phyloP scores from a whole-genome alignment of 2,329 filamentous ascomycete species.

The Dactylonectria estremocensis region DNA sequence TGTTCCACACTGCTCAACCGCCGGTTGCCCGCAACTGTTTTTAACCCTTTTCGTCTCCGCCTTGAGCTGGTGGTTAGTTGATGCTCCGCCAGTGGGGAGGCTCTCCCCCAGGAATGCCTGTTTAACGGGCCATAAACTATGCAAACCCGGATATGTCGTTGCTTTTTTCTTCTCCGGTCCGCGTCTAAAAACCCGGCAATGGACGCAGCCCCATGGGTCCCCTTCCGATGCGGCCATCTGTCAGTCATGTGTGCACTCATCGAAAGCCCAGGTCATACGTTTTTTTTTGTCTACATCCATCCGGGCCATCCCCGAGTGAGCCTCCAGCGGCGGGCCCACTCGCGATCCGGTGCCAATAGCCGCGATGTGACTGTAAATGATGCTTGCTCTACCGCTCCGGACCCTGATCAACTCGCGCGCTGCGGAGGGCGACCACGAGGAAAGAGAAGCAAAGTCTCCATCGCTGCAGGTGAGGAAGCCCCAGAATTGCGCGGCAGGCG shows the following conservation, averaged over 20 bases:
- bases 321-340: slow-evolving; percentile 25
- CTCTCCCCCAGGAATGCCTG: slow-evolving; percentile 21
- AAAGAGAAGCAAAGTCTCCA: slow-evolving; percentile 5
- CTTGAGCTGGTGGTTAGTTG: slow-evolving; percentile 2
- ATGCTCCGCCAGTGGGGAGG: slow-evolving; percentile 27
- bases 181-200: slow-evolving; percentile 12
- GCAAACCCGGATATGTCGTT: slow-evolving; percentile 20
- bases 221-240: slow-evolving; percentile 29
- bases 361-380: slow-evolving; percentile 30
- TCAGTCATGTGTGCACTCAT: slow-evolving; percentile 36
- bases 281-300: slow-evolving; percentile 35
- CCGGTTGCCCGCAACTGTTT: slow-evolving; percentile 10
- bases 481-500: slow-evolving; percentile 26
- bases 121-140: slow-evolving; percentile 13
- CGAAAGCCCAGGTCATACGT: slow-evolving; percentile 42
- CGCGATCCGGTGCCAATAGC: slow-evolving; percentile 30
- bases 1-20: slow-evolving; percentile 28
- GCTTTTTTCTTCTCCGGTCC: slow-evolving; percentile 24
- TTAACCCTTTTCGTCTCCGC: background rate
- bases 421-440: slow-evolving; percentile 6
- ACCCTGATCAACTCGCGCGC: slow-evolving; percentile 6
- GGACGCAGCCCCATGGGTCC: slow-evolving; percentile 16
- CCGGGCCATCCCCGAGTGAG: slow-evolving; percentile 34
- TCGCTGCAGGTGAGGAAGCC: slow-evolving; percentile 24
- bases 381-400: slow-evolving; percentile 32